Evolutionary conservation across 495 filamentous ascomycete genomes (phyloP), one percentile per base, ranked within the genome.

Genomic region (Penicillium goetzii): DNA sequence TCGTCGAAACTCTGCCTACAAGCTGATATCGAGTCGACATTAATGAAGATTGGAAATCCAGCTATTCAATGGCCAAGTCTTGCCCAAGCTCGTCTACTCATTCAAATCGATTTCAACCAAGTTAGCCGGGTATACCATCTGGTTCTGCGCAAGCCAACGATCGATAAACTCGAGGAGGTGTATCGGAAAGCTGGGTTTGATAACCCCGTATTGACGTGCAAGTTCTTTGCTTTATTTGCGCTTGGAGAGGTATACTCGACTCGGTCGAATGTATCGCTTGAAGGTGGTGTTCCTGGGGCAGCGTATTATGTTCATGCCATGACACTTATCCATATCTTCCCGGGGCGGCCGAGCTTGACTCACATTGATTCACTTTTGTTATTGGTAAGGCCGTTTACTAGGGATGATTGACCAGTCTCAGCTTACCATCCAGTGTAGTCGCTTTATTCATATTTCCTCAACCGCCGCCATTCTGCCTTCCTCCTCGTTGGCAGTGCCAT

Each of bases 401-500:
- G 0, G 7, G 6, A 19, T 23, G 19, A 45, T 23, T 21, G 19
- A 14, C 1, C 5, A 1, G 25, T 49, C 45, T 36, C 36, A 17
- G 25, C 43, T n/a, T 47, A 34, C 40, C 30, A 30, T 21, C 28
- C 23, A 2, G 14, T 40, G 34, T 17, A 81, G 77, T 77, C 77
- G 0, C 59, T 80, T 1, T 81, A 79, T 50, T 80, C 77, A 2
- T 76, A 80, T 55, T 78, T 78, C 60, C 68, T 80, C 19, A 81
- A 81, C 51, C 73, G 79, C 19, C 76, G 78, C 3, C 76, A 80
- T 59, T 78, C 76, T 0, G 77, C 79, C n/a, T 78, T 77, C n/a
- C 63, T 76, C 0, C 63, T 80, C 10, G 74, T 78, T 11, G 75
- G 79, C 23, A 77, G 72, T 9, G 78, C 78, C 23, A 75, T 82